Percentiles rank a stretch among this genome's conserved stretches.
These are phyloP conservation scores for Allium cepa DNA, from an alignment of 106 monocot genomes.

Conservation along the genomic window DNA sequence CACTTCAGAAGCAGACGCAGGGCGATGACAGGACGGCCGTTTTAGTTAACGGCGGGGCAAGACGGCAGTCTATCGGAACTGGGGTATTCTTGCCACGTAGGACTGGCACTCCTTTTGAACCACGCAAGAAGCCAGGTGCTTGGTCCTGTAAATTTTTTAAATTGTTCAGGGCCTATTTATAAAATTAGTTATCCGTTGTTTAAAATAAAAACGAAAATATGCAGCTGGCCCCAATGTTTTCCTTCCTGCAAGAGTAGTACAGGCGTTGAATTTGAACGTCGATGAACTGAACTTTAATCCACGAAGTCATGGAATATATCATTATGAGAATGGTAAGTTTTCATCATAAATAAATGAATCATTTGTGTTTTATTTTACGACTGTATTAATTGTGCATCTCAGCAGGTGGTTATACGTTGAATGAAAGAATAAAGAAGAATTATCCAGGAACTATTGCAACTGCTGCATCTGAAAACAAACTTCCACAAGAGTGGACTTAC, in stretches of 20 bases:
- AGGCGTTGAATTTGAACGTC: slow-evolving; percentile 54
- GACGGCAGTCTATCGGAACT: slow-evolving; percentile 45
- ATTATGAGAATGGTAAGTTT: not conserved
- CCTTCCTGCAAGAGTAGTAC: slow-evolving; percentile 59
- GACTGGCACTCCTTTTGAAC: slow-evolving; percentile 18
- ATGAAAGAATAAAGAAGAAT: not conserved
- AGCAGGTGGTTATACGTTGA: too few relatives aligned
- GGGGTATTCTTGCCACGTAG: slow-evolving; percentile 67
- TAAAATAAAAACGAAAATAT: not conserved
- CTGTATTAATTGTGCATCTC: too few relatives aligned
- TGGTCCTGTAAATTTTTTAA: not conserved
- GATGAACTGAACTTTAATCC: slow-evolving; percentile 22
- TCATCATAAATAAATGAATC: too few relatives aligned
- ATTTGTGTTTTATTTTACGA: too few relatives aligned
- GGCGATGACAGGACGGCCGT: slow-evolving; percentile 35
- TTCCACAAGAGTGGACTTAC: slow-evolving; percentile 4
- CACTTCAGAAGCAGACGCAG: slow-evolving; percentile 17
- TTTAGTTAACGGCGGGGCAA: slow-evolving; percentile 27
- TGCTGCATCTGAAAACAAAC: too few relatives aligned
- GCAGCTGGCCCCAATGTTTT: slow-evolving; percentile 54
- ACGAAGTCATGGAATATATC: not conserved
- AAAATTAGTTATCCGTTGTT: too few relatives aligned
- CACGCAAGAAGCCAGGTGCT: slow-evolving; percentile 41
- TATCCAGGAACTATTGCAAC: not conserved
- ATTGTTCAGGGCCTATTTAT: not conserved